Conservation (phyloP, 495 filamentous ascomycete genomes). For the Neurospora tetrasperma region DNA sequence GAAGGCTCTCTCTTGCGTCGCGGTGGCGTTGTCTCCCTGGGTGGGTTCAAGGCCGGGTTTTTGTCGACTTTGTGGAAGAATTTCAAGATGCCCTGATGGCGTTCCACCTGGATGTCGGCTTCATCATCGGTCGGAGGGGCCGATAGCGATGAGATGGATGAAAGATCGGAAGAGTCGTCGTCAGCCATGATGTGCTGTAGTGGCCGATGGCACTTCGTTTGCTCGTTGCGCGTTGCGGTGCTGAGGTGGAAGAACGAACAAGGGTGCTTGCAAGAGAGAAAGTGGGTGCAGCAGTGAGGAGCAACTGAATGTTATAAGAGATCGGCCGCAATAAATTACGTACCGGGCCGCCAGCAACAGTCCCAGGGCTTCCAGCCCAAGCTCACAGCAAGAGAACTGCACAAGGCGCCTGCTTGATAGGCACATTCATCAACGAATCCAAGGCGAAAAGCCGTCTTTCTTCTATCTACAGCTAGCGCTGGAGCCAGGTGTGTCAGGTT, state of each 20-base stretch:
- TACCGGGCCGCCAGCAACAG: constrained; percentile 18
- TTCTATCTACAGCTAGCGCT: background rate
- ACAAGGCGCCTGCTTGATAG: constrained; percentile 19
- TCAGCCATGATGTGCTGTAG: constrained; percentile 35
- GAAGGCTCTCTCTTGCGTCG: constrained; percentile 67
- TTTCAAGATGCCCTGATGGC: constrained; percentile 43
- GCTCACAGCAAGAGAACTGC: constrained; percentile 3
- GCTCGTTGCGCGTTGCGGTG: constrained; percentile 10
- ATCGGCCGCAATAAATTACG: constrained; percentile 29
- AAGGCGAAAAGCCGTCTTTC: constrained; percentile 4
- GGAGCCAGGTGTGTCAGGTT: background rate
- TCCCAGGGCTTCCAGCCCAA: constrained; percentile 15
- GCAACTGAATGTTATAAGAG: constrained; percentile 10
- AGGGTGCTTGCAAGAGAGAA: constrained; percentile 6
- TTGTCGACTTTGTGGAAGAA: constrained; percentile 45
- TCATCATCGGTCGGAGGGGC: constrained; percentile 45
- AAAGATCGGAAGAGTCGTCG: constrained; percentile 45
- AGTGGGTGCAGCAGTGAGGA: constrained; percentile 17
- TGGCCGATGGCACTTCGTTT: constrained; percentile 2
- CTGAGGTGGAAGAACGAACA: constrained; percentile 8
- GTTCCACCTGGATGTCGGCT: constrained; percentile 35
- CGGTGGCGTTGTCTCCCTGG: constrained; percentile 48
- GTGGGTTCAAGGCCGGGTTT: constrained; percentile 22
- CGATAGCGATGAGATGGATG: constrained; percentile 43
- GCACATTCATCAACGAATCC: constrained; percentile 13